Base-by-base conservation (phyloP, 2,329 filamentous ascomycete genomes). In the Epicoccum sorghinum region DNA sequence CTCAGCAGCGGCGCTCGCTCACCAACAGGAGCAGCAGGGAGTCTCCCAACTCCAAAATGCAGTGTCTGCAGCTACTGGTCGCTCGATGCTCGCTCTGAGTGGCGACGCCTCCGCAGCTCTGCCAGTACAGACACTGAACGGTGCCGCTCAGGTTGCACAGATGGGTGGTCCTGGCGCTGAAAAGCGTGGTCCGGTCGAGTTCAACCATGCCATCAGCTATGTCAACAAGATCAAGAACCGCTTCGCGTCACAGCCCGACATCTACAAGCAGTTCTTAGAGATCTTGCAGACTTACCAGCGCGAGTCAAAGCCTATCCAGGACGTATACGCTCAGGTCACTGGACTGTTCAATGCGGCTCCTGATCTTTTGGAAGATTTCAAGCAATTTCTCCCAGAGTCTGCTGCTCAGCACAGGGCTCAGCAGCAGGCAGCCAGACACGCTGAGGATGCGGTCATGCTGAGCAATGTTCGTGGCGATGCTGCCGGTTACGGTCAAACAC, bases 201-300 rank as follows among this genome's bases (percentile, higher is more conserved):
- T 99, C 76, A 99, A 99, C 72, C 95, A 99, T 77, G 95, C 95
- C 0, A 99, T 99, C 60, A 98, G 93, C 74, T 99, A 99, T 69
- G 95, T 99, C 49, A 99, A 99, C 73, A 99, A 99, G 79, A 99
- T 99, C 69, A 99, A 99, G 91, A 99, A 98, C 72, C 93, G 95
- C 39, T 99, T 98, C 77, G 89, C 96, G 66, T 89, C 93, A 68
- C 93, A 96, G 61, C 95, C 95, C 6, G 95, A 99, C 73, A 98
- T 99, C 59, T 99, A 99, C 80, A 99, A 99, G 75, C 93, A 99
- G 71, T 99, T 99, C 71, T 83, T 99, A 27, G 95, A 99, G 74
- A 99, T 99, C 43, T 80, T 99, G 40, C 95, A 99, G 76, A 99
- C 95, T 2, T 99, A 99, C 68, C 95, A 99, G 75, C 86, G 95